Base-by-base conservation (phyloP, 1,284 basidiomycete species). In the Afroboletus lepidellus region DNA sequence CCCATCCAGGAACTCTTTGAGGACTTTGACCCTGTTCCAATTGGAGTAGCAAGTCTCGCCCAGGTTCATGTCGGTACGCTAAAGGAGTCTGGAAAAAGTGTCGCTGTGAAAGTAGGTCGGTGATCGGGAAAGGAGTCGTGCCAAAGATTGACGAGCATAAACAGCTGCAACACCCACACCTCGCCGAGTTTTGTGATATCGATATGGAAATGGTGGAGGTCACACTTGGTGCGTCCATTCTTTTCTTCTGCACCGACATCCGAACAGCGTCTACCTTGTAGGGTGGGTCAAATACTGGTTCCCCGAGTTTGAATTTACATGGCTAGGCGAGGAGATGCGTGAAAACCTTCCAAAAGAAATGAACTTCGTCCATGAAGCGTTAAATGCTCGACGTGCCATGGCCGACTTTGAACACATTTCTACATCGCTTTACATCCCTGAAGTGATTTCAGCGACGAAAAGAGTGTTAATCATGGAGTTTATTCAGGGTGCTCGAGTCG, bases 391-490 rank as follows among this genome's bases (percentile, higher is more conserved):
- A 33, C 78, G 86, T 36, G 87, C 91, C 6, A 72, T 69, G 20
- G 66, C 78, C 2, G 90, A 98, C 61, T 99, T 99, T 68, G 72
- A 78, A 27, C 64, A 84, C 45, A 72, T 88, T 44, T 77, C 80
- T 44, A 94, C 92, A 8, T 88, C 92, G 18, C 74, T 99, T 45
- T 96, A 98, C 71, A 89, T 99, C 43, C 97, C 97, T 1, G 77
- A 91, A 65, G 88, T 98, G 5, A 75, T 95, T 32, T 84, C 82
- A 62, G 91, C 93, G 5, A 85, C 85, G 49, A 92, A 89, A 67
- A 78, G 96, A 29, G 91, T 95, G 16, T 78, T 99, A 56, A 83
- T 95, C 48, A 98, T 98, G 95, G 96, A 98, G 67, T 98, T 80
- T 60, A 90, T 90, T 43, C 80, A 92, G 61, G 97, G 97, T 18